Percentiles rank a stretch among this genome's conserved stretches.
phyloP scores from a whole-genome alignment of 1,284 basidiomycete species.

The Taiwanofungus camphoratus region DNA sequence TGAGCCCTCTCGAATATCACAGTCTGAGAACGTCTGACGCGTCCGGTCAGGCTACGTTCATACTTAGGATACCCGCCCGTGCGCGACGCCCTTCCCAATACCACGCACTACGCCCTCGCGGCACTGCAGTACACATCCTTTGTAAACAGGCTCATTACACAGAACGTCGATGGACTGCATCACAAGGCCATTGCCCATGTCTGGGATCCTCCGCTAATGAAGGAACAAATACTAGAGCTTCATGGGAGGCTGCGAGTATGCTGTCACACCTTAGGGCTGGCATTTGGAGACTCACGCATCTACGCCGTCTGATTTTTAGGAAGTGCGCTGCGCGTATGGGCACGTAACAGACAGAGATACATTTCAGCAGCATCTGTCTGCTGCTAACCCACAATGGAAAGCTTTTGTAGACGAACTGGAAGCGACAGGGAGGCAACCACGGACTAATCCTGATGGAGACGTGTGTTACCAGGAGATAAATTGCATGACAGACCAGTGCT shows the following conservation, averaged over 20 bases:
- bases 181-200: slow-evolving; percentile 57
- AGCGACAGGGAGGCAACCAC: slow-evolving; percentile 52
- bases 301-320: slow-evolving; percentile 33
- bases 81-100: slow-evolving; percentile 75
- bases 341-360: slow-evolving; percentile 61
- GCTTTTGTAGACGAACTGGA: slow-evolving; percentile 65
- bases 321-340: slow-evolving; percentile 67
- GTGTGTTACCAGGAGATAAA: slow-evolving; percentile 33
- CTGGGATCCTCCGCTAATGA: slow-evolving; percentile 32
- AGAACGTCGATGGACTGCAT: slow-evolving; percentile 91
- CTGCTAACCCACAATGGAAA: slow-evolving; percentile 77
- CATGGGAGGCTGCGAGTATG: slow-evolving; percentile 85
- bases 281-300: too few species aligned
- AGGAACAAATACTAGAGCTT: slow-evolving; percentile 67
- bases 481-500: not conserved
- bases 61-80: slow-evolving; percentile 82
- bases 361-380: slow-evolving; percentile 73
- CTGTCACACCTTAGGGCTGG: slow-evolving; percentile 5
- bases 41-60: slow-evolving; percentile 62
- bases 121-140: slow-evolving; percentile 70
- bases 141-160: slow-evolving; percentile 72
- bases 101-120: slow-evolving; percentile 81
- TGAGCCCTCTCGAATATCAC: slow-evolving; percentile 20
- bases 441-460: slow-evolving; percentile 92
- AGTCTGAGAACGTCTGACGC: not conserved